A percentile compares a stretch with the other conserved stretches of the same genome.
phyloP scores from a whole-genome alignment of 169 alveolate genomes.

The Perkinsus chesapeaki region DNA sequence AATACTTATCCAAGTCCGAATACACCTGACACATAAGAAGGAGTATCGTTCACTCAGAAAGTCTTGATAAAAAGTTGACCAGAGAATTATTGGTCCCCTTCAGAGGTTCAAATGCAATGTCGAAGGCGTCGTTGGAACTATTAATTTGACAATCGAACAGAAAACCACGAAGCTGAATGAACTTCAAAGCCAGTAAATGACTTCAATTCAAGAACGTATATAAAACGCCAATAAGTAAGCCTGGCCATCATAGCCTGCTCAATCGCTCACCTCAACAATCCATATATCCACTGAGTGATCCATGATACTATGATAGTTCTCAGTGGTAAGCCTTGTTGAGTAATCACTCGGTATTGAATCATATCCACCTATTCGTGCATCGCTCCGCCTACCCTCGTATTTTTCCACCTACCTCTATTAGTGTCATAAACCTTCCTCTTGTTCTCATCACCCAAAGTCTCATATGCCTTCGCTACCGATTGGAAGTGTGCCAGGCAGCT shows the following conservation, averaged over 20 bases:
- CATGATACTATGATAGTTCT: neutral
- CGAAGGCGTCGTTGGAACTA: no score
- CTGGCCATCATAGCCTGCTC: no score
- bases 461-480: constrained; percentile 42
- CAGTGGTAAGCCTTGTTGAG: neutral
- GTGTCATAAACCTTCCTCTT: constrained; percentile 66
- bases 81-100: no score
- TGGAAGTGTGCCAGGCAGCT: constrained; percentile 48
- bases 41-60: neutral
- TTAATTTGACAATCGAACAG: no score
- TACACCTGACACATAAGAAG: neutral
- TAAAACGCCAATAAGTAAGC: no score
- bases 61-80: no score
- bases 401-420: constrained; percentile 22
- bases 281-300: neutral
- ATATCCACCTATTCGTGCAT: neutral
- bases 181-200: no score
- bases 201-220: no score
- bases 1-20: neutral
- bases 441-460: constrained; percentile 43
- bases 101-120: no score
- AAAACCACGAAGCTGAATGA: no score
- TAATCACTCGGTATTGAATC: neutral
- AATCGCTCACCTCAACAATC: neutral
- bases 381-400: neutral